Evolutionary conservation across 306 rosid species (phyloP).

Genomic region (Vigna angularis): DNA sequence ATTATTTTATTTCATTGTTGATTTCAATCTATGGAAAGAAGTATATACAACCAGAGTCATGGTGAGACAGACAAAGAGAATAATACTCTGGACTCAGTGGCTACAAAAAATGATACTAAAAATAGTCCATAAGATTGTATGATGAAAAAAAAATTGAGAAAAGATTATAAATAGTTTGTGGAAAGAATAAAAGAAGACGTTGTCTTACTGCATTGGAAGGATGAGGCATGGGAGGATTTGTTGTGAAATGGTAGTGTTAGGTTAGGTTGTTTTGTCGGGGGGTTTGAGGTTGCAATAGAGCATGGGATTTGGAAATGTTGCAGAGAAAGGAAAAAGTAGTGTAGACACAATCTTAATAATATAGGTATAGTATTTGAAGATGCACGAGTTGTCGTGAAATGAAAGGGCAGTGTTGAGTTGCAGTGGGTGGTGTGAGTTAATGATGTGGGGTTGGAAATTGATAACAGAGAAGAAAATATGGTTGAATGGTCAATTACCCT

Average conservation of each 20-base stretch:
- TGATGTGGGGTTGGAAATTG: conserved; percentile 35
- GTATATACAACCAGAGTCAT: too few species aligned
- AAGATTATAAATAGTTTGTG: too few species aligned
- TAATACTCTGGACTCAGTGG: too few species aligned
- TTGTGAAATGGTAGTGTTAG: not conserved
- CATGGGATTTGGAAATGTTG: not conserved
- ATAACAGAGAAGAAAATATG: not conserved
- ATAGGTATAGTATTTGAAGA: not conserved
- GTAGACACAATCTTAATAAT: conserved; percentile 35
- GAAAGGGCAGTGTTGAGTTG: not conserved
- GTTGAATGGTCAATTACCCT: conserved; percentile 44
- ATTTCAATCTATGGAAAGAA: too few species aligned
- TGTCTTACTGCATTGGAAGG: not conserved
- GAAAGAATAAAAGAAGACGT: too few species aligned
- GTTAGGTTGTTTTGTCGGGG: not conserved
- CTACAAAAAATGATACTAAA: too few species aligned
- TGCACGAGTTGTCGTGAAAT: not conserved
- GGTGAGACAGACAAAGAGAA: too few species aligned
- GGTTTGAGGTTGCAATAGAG: not conserved
- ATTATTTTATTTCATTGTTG: too few species aligned
- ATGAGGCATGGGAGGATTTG: not conserved
- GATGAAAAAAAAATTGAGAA: too few species aligned
- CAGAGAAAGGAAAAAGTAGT: conserved; percentile 32
- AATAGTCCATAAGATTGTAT: too few species aligned
- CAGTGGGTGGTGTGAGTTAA: not conserved